Conservation (phyloP, 179 eudicot genomes). For the Beta macrorhiza region DNA sequence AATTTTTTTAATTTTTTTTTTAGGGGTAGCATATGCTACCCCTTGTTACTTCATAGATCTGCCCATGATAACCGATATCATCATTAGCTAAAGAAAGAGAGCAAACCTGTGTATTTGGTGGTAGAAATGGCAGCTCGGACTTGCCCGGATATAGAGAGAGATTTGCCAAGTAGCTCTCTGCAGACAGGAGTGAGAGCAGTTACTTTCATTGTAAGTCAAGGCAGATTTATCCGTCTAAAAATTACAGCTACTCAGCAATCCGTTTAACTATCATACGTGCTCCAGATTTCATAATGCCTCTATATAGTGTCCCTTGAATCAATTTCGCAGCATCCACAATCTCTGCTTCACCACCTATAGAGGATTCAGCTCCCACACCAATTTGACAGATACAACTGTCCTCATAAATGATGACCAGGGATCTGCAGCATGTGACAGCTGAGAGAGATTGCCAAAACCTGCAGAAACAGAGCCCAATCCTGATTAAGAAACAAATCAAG, state of each 20-base stretch:
- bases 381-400: slow-evolving; percentile 64
- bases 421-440: slow-evolving; percentile 78
- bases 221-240: slow-evolving; percentile 1
- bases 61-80: background rate
- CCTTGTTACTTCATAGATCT: too few relatives aligned
- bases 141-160: slow-evolving; percentile 89
- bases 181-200: slow-evolving; percentile 27
- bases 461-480: slow-evolving; percentile 23
- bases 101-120: slow-evolving; percentile 77
- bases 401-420: slow-evolving; percentile 73
- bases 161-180: slow-evolving; percentile 95
- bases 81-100: background rate
- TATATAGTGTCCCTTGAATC: slow-evolving; percentile 66
- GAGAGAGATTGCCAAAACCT: slow-evolving; percentile 94
- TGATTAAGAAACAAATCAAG: slow-evolving; percentile 18
- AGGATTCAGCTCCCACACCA: slow-evolving; percentile 69
- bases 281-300: slow-evolving; percentile 63
- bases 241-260: too few relatives aligned
- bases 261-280: slow-evolving; percentile 54
- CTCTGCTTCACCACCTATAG: slow-evolving; percentile 45
- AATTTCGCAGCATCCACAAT: slow-evolving; percentile 56
- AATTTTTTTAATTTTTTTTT: too few relatives aligned
- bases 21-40: too few relatives aligned
- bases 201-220: background rate
- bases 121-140: slow-evolving; percentile 88